Evolutionary conservation across 2,329 filamentous ascomycete species (phyloP), one percentile per base, ranked within the genome.

Genomic region (Curvularia verruculosa): DNA sequence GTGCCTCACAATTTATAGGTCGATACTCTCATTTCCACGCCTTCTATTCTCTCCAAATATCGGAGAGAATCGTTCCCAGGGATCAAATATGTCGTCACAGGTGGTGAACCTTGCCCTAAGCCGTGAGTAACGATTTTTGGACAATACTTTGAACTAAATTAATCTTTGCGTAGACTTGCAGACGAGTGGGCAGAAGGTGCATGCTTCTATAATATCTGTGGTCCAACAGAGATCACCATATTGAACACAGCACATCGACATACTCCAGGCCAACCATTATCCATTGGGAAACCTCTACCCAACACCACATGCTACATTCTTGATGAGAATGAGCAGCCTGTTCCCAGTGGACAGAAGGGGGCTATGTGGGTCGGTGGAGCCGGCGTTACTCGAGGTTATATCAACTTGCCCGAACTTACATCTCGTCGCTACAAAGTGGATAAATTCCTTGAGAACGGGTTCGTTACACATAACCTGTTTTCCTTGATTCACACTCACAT

Each of bases 151-250:
- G 12, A 10, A 3, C 12, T 1, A 18, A 18, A 29, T 41, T 53
- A 64, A 12, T 61, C 18, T 8, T 31, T n/a, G 8, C 8, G 5
- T 23, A 75, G 76, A 29, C 75, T 87, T n/a, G 84, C 84, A 8
- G 83, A 86, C 58, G 73, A 82, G 41, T 86, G 84, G 84, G 81
- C 83, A 9, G 73, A 77, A 3, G 70, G 80, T 77, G 56, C 63
- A 18, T 52, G 45, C 45, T 73, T 69, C 49, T 72, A 70, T 78
- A 86, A 86, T 70, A 83, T 83, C 61, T 87, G 84, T 64, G 85
- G 85, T 1, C 84, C 84, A 1, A 86, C 84, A 0, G 85, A 87
- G 67, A 82, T 84, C 18, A 86, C 82, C 1, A 85, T 87, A 51
- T 78, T 86, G 52, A 86, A 87, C 69, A 84, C 84, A 4, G 83